Conservation (phyloP, 2,329 filamentous ascomycete genomes). For the Alternaria metachromatica region DNA sequence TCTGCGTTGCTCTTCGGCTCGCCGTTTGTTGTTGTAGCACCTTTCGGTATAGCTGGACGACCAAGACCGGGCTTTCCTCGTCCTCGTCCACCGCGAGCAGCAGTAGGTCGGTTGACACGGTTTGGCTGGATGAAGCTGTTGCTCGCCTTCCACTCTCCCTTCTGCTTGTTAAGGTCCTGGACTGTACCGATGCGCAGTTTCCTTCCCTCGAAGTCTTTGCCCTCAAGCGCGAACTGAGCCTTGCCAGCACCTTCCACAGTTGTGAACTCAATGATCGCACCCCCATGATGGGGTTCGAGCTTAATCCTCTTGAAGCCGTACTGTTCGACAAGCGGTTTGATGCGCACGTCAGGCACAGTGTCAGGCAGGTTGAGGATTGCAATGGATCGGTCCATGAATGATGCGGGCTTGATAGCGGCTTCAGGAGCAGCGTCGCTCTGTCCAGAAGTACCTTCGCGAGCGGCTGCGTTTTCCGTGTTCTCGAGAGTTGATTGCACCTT, state of each 20-base stretch:
- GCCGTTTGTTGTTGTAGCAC: constrained; percentile 17
- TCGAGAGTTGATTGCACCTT: constrained; percentile 54
- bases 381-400: constrained; percentile 69
- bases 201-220: constrained; percentile 48
- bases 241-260: constrained; percentile 75
- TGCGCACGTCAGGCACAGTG: constrained; percentile 86
- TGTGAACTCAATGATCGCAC: constrained; percentile 83
- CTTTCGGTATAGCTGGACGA: constrained; percentile 33
- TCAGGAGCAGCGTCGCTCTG: constrained; percentile 35
- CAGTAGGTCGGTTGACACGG: constrained; percentile 37
- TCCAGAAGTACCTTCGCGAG: constrained; percentile 47
- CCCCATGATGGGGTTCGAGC: constrained; percentile 80
- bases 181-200: constrained; percentile 58
- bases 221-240: constrained; percentile 61
- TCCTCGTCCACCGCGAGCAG: constrained; percentile 32
- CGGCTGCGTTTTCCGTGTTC: constrained; percentile 51
- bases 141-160: constrained; percentile 48
- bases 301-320: constrained; percentile 79
- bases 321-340: constrained; percentile 74
- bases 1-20: constrained; percentile 63
- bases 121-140: constrained; percentile 40
- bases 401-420: constrained; percentile 21
- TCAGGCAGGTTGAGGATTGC: constrained; percentile 87
- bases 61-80: constrained; percentile 38
- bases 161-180: constrained; percentile 53